Base-by-base conservation (phyloP, 2,329 filamentous ascomycete species). In the Tolypocladium amazonense region DNA sequence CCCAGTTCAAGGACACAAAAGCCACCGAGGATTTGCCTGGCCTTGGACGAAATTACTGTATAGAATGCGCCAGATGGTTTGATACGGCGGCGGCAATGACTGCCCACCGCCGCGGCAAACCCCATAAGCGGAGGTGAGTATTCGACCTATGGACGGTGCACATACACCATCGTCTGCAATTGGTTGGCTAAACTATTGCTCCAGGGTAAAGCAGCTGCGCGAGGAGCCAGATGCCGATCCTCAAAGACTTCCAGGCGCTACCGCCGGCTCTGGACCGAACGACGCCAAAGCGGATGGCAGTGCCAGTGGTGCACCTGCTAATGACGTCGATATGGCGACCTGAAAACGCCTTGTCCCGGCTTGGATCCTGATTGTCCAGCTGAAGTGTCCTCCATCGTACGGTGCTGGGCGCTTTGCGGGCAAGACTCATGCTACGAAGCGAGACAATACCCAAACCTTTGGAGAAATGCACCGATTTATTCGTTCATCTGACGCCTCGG, bases 51-150 rank as follows among this genome's bases (percentile, higher is more conserved):
- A 87, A 87, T 72, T 97, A 97, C 75, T 99, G 94, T 74, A 80
- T 88, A 20, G 89, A 96, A 75, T 99, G 94, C 74, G 88, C 94
- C 63, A 97, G 96, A 77, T 97, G 90, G 88, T 97, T 95, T 73
- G 93, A 97, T 73, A 88, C 86, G 56, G 89, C 94, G 65, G 74
- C 82, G 67, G 95, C 90, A 67, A 78, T 96, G 60, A 79, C 81
- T 41, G 80, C 84, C 35, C 94, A 99, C 75, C 80, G 81, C 60
- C 90, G 88, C 73, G 91, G 90, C 67, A 99, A 97, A 77, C 90
- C 90, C 64, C 94, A 99, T 76, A 97, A 92, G 83, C 85, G 92
- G 79, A 88, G 89, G 90, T 70, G 56, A 30, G 65, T 64, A 38
- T 23, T 23, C 20, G 14, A 30, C 14, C 25, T 52, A 37, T 14